Evolutionary conservation across 371 early-diverging fungal species (phyloP), one percentile per base, ranked within the genome.

Genomic region (Encephalitozoon romaleae): DNA sequence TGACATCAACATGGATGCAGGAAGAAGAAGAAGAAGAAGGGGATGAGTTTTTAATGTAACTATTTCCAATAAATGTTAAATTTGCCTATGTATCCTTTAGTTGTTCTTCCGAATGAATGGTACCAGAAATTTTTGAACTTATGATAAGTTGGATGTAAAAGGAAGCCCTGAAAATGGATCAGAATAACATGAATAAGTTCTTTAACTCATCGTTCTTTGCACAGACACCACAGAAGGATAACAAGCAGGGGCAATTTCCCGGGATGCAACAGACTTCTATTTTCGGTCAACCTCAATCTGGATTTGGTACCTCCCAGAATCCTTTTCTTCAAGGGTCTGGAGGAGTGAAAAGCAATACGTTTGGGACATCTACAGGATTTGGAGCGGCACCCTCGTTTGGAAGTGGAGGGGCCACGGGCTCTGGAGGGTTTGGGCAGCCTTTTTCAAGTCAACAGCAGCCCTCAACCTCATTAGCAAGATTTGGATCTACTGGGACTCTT

Each of bases 1-100:
- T 25, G 84, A 85, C 67, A 82, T 77, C 25, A 78, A 59, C 30
- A 64, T 64, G 21, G 85, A 84, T 52, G 71, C 72, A 32, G 69
- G 70, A 23, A 72, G 76, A 71, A 67, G 74, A 68, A 78, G 73
- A 41, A 76, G 67, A 49, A 75, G 51, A 49, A 76, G 68, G 21
- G 63, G 49, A 45, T 63, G 42, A 42, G 21, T 2, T 32, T 12
- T 30, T 34, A 4, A 11, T 52, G 38, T 43, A 30, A 21, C 34
- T 43, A 67, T 43, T 52, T 42, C 21, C 49, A 47, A 52, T 45
- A 49, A 45, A 49, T 70, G 45, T 70, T 52, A 38, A 70, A 34
- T 59, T 70, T 52, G 59, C 23, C 49, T 5, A 47, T 69, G 34
- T 3, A 11, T 39, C 26, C 49, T 6, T 49, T 9, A 0, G 11